These are phyloP conservation scores for Cercospora sojina DNA, from an alignment of 2,329 filamentous ascomycete species.

Conservation along the genomic window DNA sequence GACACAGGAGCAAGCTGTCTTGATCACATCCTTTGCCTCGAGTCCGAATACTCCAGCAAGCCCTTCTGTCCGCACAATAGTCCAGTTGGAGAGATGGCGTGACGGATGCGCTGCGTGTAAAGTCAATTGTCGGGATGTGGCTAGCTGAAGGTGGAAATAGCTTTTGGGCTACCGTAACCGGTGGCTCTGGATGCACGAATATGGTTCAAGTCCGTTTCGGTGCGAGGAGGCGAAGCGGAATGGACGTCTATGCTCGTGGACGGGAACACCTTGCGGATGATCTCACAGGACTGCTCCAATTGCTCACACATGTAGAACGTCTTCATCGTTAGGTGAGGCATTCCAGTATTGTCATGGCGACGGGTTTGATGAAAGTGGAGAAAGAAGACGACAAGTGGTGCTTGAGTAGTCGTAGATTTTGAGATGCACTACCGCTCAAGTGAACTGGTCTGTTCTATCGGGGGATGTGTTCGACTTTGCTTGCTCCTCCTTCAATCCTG, in stretches of 20 bases:
- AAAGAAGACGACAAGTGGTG: neutral
- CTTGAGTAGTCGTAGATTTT: neutral
- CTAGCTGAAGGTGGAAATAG: neutral
- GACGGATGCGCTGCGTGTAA: neutral
- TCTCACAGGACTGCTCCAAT: neutral
- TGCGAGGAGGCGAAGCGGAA: no score
- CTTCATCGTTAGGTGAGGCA: neutral
- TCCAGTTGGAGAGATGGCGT: neutral
- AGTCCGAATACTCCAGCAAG: no score
- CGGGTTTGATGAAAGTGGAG: no score
- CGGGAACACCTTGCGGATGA: no score
- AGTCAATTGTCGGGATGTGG: neutral
- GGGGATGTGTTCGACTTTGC: slow-evolving; percentile 2
- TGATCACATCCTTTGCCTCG: no score
- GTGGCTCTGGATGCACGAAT: neutral
- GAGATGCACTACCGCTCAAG: neutral
- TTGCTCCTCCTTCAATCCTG: slow-evolving; percentile 1
- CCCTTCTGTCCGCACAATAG: no score
- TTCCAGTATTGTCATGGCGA: neutral
- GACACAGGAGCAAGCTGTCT: no score
- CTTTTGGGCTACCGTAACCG: neutral
- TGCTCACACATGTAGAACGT: neutral
- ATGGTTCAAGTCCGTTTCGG: no score
- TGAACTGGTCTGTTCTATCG: slow-evolving; percentile 12
- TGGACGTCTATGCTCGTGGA: no score